A percentile compares a stretch with the other conserved stretches of the same genome.
Evolutionary conservation across 495 filamentous ascomycete genomes (phyloP).

Genomic region (Chlorociboria aeruginascens): DNA sequence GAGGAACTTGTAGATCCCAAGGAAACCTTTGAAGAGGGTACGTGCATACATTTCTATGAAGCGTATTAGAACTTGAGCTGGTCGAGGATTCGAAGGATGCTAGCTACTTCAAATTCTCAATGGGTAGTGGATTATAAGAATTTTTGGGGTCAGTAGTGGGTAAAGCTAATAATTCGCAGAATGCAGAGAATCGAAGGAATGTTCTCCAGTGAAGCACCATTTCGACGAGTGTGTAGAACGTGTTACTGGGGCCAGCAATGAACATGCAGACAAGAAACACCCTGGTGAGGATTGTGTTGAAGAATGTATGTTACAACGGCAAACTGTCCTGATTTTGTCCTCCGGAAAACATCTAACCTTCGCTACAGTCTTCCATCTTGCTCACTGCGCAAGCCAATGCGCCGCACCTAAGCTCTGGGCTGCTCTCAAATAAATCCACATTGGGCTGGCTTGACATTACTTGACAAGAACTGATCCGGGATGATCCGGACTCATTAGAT

Average conservation of each 20-base stretch:
- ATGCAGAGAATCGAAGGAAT: constrained; percentile 74
- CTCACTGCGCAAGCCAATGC: constrained; percentile 83
- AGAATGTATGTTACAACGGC: constrained; percentile 68
- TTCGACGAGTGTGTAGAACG: constrained; percentile 95
- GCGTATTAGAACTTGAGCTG: background rate
- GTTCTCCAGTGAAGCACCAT: constrained; percentile 86
- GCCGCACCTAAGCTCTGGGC: constrained; percentile 93
- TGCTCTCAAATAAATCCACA: constrained; percentile 61
- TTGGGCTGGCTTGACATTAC: background rate
- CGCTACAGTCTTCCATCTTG: constrained; percentile 83
- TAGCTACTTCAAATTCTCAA: background rate
- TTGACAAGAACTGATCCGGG: constrained; percentile 1
- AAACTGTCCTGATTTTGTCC: background rate
- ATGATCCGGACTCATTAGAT: background rate
- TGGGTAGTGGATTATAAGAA: too few species aligned
- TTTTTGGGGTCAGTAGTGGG: background rate
- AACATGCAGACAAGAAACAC: constrained; percentile 42
- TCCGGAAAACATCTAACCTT: constrained; percentile 4
- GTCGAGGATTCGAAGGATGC: background rate
- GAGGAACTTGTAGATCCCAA: constrained; percentile 83
- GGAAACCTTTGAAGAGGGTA: constrained; percentile 84
- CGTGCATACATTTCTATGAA: constrained; percentile 26
- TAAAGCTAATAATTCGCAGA: constrained; percentile 41
- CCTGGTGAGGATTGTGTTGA: constrained; percentile 90
- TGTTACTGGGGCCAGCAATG: constrained; percentile 55